Conservation (phyloP, 768 basidiomycete species). For the Strobilomyces confusus region DNA sequence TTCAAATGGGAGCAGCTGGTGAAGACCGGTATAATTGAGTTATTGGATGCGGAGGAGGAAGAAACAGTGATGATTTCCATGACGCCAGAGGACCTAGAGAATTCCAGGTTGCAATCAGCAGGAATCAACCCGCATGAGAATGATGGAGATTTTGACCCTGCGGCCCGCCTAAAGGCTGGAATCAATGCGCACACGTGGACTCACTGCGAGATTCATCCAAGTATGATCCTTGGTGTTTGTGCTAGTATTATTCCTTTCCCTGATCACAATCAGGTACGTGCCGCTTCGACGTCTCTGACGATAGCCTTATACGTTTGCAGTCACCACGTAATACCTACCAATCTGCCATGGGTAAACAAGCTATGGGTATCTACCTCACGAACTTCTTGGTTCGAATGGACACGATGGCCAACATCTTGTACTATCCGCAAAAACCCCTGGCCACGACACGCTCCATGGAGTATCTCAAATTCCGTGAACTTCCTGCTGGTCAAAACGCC, state of each 20-base stretch:
- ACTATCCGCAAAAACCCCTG: constrained; percentile 98
- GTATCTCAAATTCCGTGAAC: constrained; percentile 96
- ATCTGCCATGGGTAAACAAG: constrained; percentile 99
- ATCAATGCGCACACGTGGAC: constrained; percentile 92
- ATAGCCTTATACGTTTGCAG: constrained; percentile 37
- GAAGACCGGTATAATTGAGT: constrained; percentile 85
- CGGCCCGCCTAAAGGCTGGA: constrained; percentile 81
- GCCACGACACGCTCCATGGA: constrained; percentile 99
- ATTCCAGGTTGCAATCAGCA: constrained; percentile 62
- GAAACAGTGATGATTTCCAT: constrained; percentile 99
- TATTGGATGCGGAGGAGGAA: constrained; percentile 97
- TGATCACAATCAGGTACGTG: constrained; percentile 92
- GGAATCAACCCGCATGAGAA: constrained; percentile 56
- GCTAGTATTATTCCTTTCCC: constrained; percentile 99
- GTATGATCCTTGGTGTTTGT: constrained; percentile 98
- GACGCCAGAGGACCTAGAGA: constrained; percentile 94
- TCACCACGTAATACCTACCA: constrained; percentile 99
- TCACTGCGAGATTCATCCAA: constrained; percentile 98
- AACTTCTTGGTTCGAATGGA: constrained; percentile 99
- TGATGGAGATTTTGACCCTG: constrained; percentile 76
- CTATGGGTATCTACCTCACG: constrained; percentile 98
- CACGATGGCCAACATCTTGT: constrained; percentile 99
- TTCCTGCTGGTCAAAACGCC: constrained; percentile 98
- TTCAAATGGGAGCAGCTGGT: constrained; percentile 85
- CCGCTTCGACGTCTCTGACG: not conserved